A percentile compares a stretch with the other conserved stretches of the same genome.
Conservation (phyloP, 2,329 filamentous ascomycete species). For the Diaporthe australafricana region DNA sequence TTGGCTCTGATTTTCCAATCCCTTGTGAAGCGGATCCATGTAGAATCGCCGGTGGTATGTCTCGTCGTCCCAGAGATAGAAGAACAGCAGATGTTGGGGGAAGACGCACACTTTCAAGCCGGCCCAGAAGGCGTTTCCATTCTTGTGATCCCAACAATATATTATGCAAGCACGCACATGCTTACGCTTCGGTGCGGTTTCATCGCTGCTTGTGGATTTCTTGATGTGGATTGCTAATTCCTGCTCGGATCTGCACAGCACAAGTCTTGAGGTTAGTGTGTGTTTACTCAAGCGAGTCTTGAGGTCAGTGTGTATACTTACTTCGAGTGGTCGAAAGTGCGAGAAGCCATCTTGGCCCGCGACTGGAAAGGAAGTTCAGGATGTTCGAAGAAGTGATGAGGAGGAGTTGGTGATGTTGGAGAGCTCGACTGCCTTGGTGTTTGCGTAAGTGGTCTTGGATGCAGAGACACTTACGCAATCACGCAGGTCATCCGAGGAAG, state of each 20-base stretch:
- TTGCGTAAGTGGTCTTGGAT: too few relatives aligned
- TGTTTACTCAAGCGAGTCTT: background rate
- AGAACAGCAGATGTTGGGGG: slow-evolving; percentile 7
- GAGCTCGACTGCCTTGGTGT: too few relatives aligned
- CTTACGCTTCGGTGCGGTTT: slow-evolving; percentile 80
- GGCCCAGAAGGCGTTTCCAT: slow-evolving; percentile 93
- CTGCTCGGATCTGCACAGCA: slow-evolving; percentile 68
- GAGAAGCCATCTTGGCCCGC: background rate
- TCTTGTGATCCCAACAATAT: slow-evolving; percentile 99
- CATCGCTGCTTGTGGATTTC: slow-evolving; percentile 76
- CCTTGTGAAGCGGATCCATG: background rate
- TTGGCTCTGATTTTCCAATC: background rate
- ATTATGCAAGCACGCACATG: slow-evolving; percentile 98
- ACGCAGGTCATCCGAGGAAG: background rate
- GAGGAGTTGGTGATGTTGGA: background rate
- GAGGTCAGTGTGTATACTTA: background rate
- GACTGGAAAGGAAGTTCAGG: background rate
- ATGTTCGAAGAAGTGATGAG: background rate
- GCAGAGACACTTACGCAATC: too few relatives aligned
- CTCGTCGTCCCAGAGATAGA: slow-evolving; percentile 4
- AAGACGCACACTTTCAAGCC: slow-evolving; percentile 89
- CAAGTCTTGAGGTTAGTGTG: background rate
- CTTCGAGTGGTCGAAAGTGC: background rate
- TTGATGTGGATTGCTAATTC: slow-evolving; percentile 78
- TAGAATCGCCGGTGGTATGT: background rate